Evolutionary conservation across 78 protist species (phyloP).

Genomic region (Chrysochromulina parva): DNA sequence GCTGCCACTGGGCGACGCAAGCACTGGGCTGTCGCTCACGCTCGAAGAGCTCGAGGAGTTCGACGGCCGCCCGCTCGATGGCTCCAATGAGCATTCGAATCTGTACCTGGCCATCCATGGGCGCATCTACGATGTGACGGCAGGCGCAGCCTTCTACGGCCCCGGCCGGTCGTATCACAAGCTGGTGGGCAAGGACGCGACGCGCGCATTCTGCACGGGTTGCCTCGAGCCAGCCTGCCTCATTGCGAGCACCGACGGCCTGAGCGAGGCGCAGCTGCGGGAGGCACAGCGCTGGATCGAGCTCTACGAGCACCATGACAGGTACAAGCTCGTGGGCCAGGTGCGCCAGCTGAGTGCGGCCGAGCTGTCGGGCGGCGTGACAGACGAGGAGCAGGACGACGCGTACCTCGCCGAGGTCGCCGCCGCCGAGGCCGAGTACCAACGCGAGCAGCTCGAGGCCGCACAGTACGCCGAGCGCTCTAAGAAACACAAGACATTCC

Average conservation of each 20-base stretch:
- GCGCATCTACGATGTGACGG: background rate
- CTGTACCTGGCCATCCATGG: background rate
- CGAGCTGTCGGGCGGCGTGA: too few relatives aligned
- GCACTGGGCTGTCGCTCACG: background rate
- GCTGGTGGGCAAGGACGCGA: conserved; percentile 3
- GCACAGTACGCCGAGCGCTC: too few relatives aligned
- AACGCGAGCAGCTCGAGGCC: too few relatives aligned
- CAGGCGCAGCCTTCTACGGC: background rate
- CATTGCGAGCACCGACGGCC: background rate
- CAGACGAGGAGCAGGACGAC: too few relatives aligned
- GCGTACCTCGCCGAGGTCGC: too few relatives aligned
- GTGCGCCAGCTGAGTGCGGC: too few relatives aligned
- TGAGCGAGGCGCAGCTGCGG: background rate
- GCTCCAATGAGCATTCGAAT: background rate
- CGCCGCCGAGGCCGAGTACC: too few relatives aligned
- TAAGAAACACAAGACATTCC: too few relatives aligned
- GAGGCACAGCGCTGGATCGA: background rate
- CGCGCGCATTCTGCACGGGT: background rate
- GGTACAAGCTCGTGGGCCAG: background rate
- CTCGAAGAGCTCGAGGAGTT: background rate
- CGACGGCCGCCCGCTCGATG: background rate
- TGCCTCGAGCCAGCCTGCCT: background rate
- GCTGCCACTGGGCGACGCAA: background rate
- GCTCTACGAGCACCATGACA: conserved; percentile 10
- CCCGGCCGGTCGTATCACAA: conserved; percentile 17